phyloP scores from a whole-genome alignment of 768 basidiomycete species.

The Podaxis sp. region DNA sequence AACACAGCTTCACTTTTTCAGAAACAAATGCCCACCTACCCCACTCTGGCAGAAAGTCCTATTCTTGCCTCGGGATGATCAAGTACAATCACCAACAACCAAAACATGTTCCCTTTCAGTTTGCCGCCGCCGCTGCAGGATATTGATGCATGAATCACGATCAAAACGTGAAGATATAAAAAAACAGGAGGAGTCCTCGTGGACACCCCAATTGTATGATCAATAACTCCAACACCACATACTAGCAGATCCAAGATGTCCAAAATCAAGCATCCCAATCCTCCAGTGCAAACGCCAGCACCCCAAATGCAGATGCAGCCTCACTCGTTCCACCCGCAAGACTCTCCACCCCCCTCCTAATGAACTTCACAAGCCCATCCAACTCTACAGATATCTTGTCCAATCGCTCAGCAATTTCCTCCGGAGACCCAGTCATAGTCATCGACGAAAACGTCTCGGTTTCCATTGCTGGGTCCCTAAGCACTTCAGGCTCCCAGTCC shows the following conservation, averaged over 20 bases:
- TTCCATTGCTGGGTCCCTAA: background rate
- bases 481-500: slow-evolving; percentile 20
- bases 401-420: slow-evolving; percentile 43
- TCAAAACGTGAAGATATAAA: background rate
- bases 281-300: slow-evolving; percentile 72
- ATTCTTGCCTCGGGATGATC: too few species aligned
- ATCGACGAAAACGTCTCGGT: slow-evolving; percentile 38
- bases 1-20: too few species aligned
- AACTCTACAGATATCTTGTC: slow-evolving; percentile 67
- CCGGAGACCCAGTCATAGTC: slow-evolving; percentile 34
- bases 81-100: too few species aligned
- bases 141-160: background rate
- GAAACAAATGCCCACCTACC: too few species aligned
- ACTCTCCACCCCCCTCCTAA: slow-evolving; percentile 65
- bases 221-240: background rate
- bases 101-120: too few species aligned
- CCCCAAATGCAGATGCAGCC: slow-evolving; percentile 58
- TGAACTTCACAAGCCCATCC: slow-evolving; percentile 65
- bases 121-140: too few species aligned
- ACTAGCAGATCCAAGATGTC: background rate
- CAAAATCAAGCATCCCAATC: slow-evolving; percentile 64
- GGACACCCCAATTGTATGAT: too few species aligned
- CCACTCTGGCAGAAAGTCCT: too few species aligned
- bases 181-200: too few species aligned
- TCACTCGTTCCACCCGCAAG: slow-evolving; percentile 59